Evolutionary conservation across 2,329 filamentous ascomycete species (phyloP), one percentile per base, ranked within the genome.

Genomic region (Huntiella bhutanensis): DNA sequence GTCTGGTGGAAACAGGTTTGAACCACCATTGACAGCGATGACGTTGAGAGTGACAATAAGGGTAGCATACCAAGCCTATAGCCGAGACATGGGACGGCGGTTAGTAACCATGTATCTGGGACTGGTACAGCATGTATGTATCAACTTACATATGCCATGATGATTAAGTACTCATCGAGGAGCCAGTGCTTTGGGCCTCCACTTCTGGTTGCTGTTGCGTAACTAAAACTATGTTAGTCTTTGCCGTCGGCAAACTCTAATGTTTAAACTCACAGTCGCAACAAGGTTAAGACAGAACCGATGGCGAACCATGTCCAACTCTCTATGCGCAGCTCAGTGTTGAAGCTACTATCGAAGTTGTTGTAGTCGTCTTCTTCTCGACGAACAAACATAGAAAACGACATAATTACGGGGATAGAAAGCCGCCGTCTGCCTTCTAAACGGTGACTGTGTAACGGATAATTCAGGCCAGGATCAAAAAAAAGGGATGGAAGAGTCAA

Each of bases 31-130:
- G 28, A 45, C 16, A 28, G 41, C 35, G 19, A 47, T 48, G 45
- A 37, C 15, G 16, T 46, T 47, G 40, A 34, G 35, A 32, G 34
- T 33, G 39, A 48, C 42, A 22, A 50, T 34, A 53, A 68, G 63
- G 51, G 74, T 57, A 52, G 71, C 61, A 3, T 68, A 67, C 33
- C 70, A 45, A 15, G 33, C 8, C 45, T 49, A 16, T 10, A 10
- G 10, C 6, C 10, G 6, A 22, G 42, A 41, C 33, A 43, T 28
- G 7, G 22, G 22, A 28, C 22, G 22, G 22, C 22, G 12, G 28
- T 43, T 16, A 33, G 41, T 12, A 8, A 33, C 41, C 16, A 19
- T 33, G 11, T 43, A 15, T 47, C 37, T 42, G 13, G 8, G 33
- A 43, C 16, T 43, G 28, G 38, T 32, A 13, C 41, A 28, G 16